A percentile compares a stretch with the other conserved stretches of the same genome.
These are phyloP conservation scores for Cyberlindnera lachancei DNA, from an alignment of 805 yeast genomes.

Conservation along the genomic window DNA sequence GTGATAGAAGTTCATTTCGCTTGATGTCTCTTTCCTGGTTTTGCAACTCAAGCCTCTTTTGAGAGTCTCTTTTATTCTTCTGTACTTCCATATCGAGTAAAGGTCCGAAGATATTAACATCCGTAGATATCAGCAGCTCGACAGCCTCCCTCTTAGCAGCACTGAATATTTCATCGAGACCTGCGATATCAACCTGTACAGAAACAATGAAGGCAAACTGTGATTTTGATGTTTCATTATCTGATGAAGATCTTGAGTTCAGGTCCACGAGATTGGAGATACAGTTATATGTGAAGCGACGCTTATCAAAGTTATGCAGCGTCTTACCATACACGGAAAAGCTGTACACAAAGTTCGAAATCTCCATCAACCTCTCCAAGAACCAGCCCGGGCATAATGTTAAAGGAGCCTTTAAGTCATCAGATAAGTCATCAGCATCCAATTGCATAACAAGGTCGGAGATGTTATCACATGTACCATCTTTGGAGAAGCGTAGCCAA, in stretches of 20 bases:
- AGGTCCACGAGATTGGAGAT: conserved; percentile 46
- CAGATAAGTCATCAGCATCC: conserved; percentile 26
- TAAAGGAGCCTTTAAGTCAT: conserved; percentile 34
- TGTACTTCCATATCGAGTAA: conserved; percentile 43
- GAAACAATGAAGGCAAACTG: no score
- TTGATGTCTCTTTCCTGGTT: conserved; percentile 30
- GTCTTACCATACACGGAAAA: conserved; percentile 58
- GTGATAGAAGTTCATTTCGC: conserved; percentile 26
- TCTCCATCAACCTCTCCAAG: conserved; percentile 68
- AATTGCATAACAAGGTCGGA: conserved; percentile 27
- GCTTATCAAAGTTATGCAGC: conserved; percentile 79
- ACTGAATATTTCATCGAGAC: conserved; percentile 31
- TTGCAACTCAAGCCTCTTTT: conserved; percentile 33
- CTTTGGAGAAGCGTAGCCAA: conserved; percentile 55
- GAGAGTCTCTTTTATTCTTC: conserved; percentile 44
- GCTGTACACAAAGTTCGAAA: conserved; percentile 71
- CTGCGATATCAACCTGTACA: no score
- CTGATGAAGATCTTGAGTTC: neutral
- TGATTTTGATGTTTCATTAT: no score
- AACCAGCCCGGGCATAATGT: conserved; percentile 93
- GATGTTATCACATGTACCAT: conserved; percentile 23
- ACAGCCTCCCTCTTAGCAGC: conserved; percentile 36
- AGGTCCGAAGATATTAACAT: conserved; percentile 35
- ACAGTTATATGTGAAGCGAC: conserved; percentile 59
- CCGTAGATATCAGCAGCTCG: conserved; percentile 28